Evolutionary conservation across 257 asterid species (phyloP).

Genomic region (Plectranthus barbatus): DNA sequence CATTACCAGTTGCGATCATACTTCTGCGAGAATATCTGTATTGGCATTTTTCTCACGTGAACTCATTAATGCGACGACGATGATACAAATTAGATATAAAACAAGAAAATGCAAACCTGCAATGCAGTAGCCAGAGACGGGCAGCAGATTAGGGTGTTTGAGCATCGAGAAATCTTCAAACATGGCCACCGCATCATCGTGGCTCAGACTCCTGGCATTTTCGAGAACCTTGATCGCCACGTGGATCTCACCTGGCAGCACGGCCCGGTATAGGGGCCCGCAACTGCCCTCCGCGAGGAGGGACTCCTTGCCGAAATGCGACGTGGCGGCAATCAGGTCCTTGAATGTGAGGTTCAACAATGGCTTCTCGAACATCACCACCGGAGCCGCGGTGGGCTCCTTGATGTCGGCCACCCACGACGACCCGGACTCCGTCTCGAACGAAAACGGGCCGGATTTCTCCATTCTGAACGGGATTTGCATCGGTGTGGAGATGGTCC

Average conservation of each 20-base stretch:
- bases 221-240: slow-evolving; percentile 92
- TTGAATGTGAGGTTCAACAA: slow-evolving; percentile 85
- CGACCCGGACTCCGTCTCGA: slow-evolving; percentile 90
- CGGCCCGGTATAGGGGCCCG: slow-evolving; percentile 91
- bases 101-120: slow-evolving; percentile 42
- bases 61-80: slow-evolving; percentile 25
- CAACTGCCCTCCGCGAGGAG: slow-evolving; percentile 74
- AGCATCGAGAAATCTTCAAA: slow-evolving; percentile 66
- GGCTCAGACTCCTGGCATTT: slow-evolving; percentile 43
- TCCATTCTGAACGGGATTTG: slow-evolving; percentile 60
- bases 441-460: slow-evolving; percentile 85
- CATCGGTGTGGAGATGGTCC: slow-evolving; percentile 81
- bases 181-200: slow-evolving; percentile 59
- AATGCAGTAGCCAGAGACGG: slow-evolving; percentile 80
- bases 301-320: slow-evolving; percentile 88
- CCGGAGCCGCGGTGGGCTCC: slow-evolving; percentile 85
- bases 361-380: slow-evolving; percentile 94
- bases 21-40: slow-evolving; percentile 21
- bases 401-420: slow-evolving; percentile 88
- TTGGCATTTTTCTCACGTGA: slow-evolving; percentile 53
- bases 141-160: slow-evolving; percentile 73
- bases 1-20: neutral
- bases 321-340: slow-evolving; percentile 82
- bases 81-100: neutral
- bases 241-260: slow-evolving; percentile 88